phyloP scores from a whole-genome alignment of 805 yeast species.

The Hanseniaspora opuntiae region DNA sequence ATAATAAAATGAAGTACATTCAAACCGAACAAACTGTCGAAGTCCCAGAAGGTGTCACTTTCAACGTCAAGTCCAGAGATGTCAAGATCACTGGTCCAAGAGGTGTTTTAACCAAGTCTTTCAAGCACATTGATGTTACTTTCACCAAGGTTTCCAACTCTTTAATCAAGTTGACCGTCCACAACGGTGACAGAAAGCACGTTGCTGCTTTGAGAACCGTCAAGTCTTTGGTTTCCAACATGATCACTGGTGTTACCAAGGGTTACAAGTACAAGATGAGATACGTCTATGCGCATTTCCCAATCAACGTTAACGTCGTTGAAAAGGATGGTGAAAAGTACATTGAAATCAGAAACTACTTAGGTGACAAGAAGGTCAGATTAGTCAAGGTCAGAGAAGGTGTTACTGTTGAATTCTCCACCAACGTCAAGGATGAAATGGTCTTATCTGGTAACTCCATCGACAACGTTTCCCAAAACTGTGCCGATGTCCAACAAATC shows the following conservation, averaged over 20 bases:
- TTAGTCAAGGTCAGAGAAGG: slow-evolving; percentile 75
- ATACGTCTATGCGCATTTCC: slow-evolving; percentile 99
- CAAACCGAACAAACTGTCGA: slow-evolving; percentile 74
- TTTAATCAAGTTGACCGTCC: slow-evolving; percentile 77
- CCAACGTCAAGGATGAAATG: slow-evolving; percentile 87
- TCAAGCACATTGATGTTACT: slow-evolving; percentile 89
- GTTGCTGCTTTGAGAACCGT: slow-evolving; percentile 93
- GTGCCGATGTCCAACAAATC: slow-evolving; percentile 95
- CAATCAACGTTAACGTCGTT: slow-evolving; percentile 90
- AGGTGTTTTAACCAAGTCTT: slow-evolving; percentile 81
- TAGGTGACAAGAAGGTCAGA: slow-evolving; percentile 98
- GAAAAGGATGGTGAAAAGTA: slow-evolving; percentile 58
- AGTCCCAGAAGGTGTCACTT: slow-evolving; percentile 85
- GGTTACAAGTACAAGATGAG: slow-evolving; percentile 99
- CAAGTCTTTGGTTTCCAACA: slow-evolving; percentile 84
- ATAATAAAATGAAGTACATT: slow-evolving; percentile 56
- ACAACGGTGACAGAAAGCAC: slow-evolving; percentile 99
- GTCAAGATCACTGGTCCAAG: slow-evolving; percentile 94
- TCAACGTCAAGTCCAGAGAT: slow-evolving; percentile 79
- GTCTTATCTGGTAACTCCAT: slow-evolving; percentile 86
- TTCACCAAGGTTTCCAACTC: slow-evolving; percentile 64
- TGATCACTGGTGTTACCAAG: slow-evolving; percentile 96
- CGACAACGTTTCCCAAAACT: slow-evolving; percentile 94
- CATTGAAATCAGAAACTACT: slow-evolving; percentile 97
- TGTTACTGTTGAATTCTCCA: slow-evolving; percentile 69